A percentile compares a stretch with the other conserved stretches of the same genome.
Conservation (phyloP, 257 asterid species). For the Apocynum venetum region DNA sequence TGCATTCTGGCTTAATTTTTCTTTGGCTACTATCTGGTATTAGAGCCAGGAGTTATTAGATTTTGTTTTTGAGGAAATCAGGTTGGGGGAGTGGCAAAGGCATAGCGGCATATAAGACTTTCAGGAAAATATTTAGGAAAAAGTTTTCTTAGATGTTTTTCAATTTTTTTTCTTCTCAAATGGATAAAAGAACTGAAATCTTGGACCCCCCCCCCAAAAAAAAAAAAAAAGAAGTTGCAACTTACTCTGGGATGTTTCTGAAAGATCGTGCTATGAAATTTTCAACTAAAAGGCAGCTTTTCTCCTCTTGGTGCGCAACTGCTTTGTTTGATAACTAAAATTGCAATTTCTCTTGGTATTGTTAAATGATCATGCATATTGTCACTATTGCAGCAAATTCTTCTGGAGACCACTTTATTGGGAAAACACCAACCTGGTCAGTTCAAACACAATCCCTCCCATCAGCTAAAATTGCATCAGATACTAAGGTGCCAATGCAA, state of each 20-base stretch:
- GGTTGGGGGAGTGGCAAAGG: neutral
- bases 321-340: neutral
- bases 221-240: neutral
- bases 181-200: neutral
- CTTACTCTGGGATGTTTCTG: neutral
- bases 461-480: conserved; percentile 45
- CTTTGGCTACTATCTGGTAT: neutral
- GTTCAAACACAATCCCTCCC: conserved; percentile 54
- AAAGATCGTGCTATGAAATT: neutral
- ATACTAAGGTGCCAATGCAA: conserved; percentile 45
- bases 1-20: neutral
- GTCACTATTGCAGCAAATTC: conserved; percentile 44
- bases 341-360: conserved; percentile 11
- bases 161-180: too few relatives aligned
- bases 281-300: neutral
- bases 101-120: neutral
- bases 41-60: neutral
- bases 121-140: neutral
- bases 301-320: neutral
- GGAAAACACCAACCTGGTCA: conserved; percentile 73
- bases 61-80: neutral
- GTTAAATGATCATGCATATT: conserved; percentile 9
- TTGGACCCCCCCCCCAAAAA: neutral
- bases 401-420: conserved; percentile 42
- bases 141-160: too few relatives aligned